These are phyloP conservation scores for Ogataea glucozyma DNA, from an alignment of 805 yeast species.

Conservation along the genomic window DNA sequence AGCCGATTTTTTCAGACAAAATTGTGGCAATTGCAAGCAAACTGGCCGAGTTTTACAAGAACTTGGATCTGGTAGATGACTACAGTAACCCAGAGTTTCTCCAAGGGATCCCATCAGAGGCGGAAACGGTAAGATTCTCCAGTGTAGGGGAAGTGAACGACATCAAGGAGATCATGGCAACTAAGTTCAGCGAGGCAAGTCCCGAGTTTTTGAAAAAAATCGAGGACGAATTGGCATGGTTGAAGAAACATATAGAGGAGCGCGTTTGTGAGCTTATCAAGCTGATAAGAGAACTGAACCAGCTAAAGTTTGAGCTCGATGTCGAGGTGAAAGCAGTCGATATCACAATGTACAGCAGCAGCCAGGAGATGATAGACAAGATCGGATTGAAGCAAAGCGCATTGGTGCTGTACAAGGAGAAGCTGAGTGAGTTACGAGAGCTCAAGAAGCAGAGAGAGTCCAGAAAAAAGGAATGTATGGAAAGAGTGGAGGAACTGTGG, in stretches of 20 bases:
- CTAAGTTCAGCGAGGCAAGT: constrained; percentile 30
- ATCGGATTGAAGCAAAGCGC: constrained; percentile 26
- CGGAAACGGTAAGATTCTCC: constrained; percentile 22
- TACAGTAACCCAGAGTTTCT: constrained; percentile 20
- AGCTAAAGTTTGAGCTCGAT: constrained; percentile 17
- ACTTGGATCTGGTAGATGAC: constrained; percentile 25
- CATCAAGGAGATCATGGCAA: constrained; percentile 28
- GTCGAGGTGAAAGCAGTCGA: constrained; percentile 12
- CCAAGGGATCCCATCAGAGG: constrained; percentile 28
- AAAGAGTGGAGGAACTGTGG: constrained; percentile 45
- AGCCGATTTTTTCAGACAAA: constrained; percentile 30
- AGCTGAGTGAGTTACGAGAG: constrained; percentile 26
- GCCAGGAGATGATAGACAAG: constrained; percentile 23
- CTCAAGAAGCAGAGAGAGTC: constrained; percentile 40
- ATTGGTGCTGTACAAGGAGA: constrained; percentile 17
- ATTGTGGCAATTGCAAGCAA: constrained; percentile 25
- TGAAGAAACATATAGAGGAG: constrained; percentile 27
- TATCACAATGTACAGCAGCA: constrained; percentile 9
- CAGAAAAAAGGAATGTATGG: constrained; percentile 36
- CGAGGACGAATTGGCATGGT: constrained; percentile 31
- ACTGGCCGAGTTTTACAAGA: constrained; percentile 26
- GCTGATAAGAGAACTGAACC: constrained; percentile 9
- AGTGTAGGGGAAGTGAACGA: constrained; percentile 25
- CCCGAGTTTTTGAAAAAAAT: constrained; percentile 29
- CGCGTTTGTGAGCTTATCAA: constrained; percentile 23